Evolutionary conservation across 768 basidiomycete species (phyloP).

Genomic region (Neoboletus magnificus): DNA sequence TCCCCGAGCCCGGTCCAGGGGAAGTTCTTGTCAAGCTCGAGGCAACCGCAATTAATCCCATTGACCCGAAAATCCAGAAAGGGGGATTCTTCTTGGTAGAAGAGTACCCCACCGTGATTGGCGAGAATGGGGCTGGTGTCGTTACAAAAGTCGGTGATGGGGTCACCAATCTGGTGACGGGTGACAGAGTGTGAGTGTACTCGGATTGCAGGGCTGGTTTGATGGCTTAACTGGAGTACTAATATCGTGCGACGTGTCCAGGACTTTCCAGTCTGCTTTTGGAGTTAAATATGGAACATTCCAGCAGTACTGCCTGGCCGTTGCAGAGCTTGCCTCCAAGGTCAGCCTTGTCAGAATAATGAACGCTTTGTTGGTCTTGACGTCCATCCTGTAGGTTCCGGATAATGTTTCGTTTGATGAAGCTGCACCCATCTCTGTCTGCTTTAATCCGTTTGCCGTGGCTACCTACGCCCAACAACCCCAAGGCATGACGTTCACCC

Average conservation of each 20-base stretch:
- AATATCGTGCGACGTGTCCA: neutral
- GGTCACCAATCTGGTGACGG: constrained; percentile 31
- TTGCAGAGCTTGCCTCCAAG: constrained; percentile 20
- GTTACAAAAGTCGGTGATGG: constrained; percentile 36
- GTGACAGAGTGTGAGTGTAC: constrained; percentile 35
- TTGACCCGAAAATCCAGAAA: constrained; percentile 29
- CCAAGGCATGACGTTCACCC: constrained; percentile 22
- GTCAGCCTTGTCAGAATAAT: neutral
- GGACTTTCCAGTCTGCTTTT: constrained; percentile 6
- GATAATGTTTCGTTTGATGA: constrained; percentile 34
- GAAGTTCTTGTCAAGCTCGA: constrained; percentile 43
- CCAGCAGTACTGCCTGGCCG: constrained; percentile 24
- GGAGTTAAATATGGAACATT: constrained; percentile 7
- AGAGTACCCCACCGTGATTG: constrained; percentile 37
- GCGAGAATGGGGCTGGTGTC: constrained; percentile 37
- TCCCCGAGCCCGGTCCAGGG: constrained; percentile 38
- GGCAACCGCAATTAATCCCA: constrained; percentile 44
- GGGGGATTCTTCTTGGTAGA: constrained; percentile 19
- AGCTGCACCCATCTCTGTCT: constrained; percentile 35
- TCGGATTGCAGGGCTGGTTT: neutral
- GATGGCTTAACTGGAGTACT: neutral
- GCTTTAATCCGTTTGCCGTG: constrained; percentile 31
- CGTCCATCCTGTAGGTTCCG: constrained; percentile 26
- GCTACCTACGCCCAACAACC: constrained; percentile 32
- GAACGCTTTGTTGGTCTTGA: neutral